These are phyloP conservation scores for Penicillium turbatum DNA, from an alignment of 495 filamentous ascomycete species.

Conservation along the genomic window DNA sequence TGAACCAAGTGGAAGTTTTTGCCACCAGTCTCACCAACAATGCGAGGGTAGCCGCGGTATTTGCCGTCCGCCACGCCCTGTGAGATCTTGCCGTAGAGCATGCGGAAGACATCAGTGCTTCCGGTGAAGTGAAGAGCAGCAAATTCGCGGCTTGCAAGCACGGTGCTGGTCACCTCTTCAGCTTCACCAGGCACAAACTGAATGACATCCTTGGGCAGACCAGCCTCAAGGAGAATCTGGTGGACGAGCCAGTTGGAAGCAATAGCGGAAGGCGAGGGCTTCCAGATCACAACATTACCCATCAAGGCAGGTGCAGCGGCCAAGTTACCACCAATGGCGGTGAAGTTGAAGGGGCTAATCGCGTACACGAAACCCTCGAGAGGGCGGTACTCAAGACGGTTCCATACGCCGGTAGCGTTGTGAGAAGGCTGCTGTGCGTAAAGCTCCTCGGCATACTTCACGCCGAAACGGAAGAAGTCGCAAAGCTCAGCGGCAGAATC, in stretches of 20 bases:
- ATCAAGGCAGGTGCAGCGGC: slow-evolving; percentile 71
- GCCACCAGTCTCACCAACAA: slow-evolving; percentile 81
- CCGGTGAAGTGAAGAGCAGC: slow-evolving; percentile 80
- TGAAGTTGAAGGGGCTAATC: slow-evolving; percentile 85
- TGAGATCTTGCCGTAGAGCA: slow-evolving; percentile 72
- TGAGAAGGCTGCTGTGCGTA: slow-evolving; percentile 79
- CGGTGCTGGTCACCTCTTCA: slow-evolving; percentile 67
- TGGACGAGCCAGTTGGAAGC: slow-evolving; percentile 75
- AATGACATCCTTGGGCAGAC: slow-evolving; percentile 72
- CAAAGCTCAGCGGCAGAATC: slow-evolving; percentile 87
- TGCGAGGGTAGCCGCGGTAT: slow-evolving; percentile 73
- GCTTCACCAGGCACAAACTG: slow-evolving; percentile 82
- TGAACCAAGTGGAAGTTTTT: slow-evolving; percentile 89
- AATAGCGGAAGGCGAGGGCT: slow-evolving; percentile 74
- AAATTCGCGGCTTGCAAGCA: slow-evolving; percentile 65
- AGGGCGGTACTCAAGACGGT: slow-evolving; percentile 75
- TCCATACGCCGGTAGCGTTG: slow-evolving; percentile 76
- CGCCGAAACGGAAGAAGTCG: slow-evolving; percentile 86
- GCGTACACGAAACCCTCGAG: slow-evolving; percentile 87
- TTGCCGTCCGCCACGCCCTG: slow-evolving; percentile 64
- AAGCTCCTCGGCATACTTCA: slow-evolving; percentile 81
- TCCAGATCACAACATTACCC: slow-evolving; percentile 87
- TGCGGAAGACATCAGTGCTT: slow-evolving; percentile 77
- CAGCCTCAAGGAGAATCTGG: slow-evolving; percentile 78
- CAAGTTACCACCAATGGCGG: slow-evolving; percentile 78